Evolutionary conservation across 768 basidiomycete species (phyloP).

Genomic region (Serendipita vermifera): DNA sequence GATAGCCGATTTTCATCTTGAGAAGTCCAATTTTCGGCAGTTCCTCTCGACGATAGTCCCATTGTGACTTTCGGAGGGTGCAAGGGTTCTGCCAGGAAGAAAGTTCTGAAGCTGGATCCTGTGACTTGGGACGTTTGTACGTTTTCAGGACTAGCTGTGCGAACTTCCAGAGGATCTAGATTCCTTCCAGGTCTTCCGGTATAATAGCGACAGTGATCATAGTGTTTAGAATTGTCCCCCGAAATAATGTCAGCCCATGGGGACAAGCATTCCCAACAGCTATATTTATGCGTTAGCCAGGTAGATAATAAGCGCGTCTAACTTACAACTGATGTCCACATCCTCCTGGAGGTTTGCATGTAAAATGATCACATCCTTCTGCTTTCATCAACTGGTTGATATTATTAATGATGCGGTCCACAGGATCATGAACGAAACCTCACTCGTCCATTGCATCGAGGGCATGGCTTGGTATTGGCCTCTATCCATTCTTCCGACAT

Average conservation of each 20-base stretch:
- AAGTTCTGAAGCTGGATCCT: too few species aligned
- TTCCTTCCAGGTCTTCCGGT: neutral
- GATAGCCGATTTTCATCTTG: too few species aligned
- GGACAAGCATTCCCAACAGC: neutral
- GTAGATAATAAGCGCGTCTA: neutral
- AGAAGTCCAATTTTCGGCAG: too few species aligned
- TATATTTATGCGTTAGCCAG: neutral
- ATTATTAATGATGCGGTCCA: too few species aligned
- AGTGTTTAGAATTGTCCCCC: conserved; percentile 1
- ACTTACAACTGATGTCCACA: conserved; percentile 3
- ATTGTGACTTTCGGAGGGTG: too few species aligned
- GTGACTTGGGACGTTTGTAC: too few species aligned
- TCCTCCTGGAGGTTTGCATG: neutral
- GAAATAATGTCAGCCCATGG: neutral
- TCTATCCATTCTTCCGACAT: neutral
- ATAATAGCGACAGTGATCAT: conserved; percentile 2
- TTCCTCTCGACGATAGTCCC: too few species aligned
- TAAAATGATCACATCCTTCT: conserved; percentile 6
- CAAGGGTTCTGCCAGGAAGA: too few species aligned
- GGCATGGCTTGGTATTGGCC: neutral
- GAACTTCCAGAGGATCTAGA: too few species aligned
- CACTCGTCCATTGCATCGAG: neutral
- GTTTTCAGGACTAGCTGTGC: too few species aligned
- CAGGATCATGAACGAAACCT: too few species aligned
- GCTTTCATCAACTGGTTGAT: too few species aligned